Base-by-base conservation (phyloP, 2,329 filamentous ascomycete genomes). In the Rhinocladiella mackenziei region DNA sequence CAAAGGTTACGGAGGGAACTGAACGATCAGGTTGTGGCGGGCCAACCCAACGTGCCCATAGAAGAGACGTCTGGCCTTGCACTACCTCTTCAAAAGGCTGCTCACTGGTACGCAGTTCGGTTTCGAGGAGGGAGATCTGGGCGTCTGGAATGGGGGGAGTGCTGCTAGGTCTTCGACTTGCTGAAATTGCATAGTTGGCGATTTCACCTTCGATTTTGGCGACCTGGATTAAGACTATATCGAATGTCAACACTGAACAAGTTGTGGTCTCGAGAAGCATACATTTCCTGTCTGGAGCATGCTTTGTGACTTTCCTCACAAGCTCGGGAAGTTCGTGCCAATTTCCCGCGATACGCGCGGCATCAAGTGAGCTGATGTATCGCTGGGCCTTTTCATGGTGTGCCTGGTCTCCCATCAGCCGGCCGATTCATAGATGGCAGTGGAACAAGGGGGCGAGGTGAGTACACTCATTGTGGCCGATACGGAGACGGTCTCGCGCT, bases 231-330 rank as follows among this genome's bases (percentile, higher is more conserved):
- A 89, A 74, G 63, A 83, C 84, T 88, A 39, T 20, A 46, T 9
- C 15, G 14, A 20, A 35, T 8, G 39, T 46, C 29, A 50, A 39
- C 28, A 39, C n/a, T 13, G 22, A 35, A 39, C 28, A 34, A n/a
- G 23, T 19, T 30, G 43, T 48, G 37, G 49, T 44, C 53, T 11
- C n/a, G 42, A 41, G 40, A 42, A 43, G 33, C 50, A 62, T 83
- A 96, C 91, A 95, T 67, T 79, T 78, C 65, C 86, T 80, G 50
- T 86, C 79, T 29, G 89, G 84, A 58, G 89, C 86, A 76, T 98
- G 91, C 67, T 98, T 97, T 61, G 84, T 85, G 60, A 97, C 78
- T 69, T 98, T 98, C 64, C 91, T 81, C 59, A 92, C 83, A 53
- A 94, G 77, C 69, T 97, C 91, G 18, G 87, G 86, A 20, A 97